Base-by-base conservation (phyloP, 1,284 basidiomycete genomes). In the Rhodotorula sp. region DNA sequence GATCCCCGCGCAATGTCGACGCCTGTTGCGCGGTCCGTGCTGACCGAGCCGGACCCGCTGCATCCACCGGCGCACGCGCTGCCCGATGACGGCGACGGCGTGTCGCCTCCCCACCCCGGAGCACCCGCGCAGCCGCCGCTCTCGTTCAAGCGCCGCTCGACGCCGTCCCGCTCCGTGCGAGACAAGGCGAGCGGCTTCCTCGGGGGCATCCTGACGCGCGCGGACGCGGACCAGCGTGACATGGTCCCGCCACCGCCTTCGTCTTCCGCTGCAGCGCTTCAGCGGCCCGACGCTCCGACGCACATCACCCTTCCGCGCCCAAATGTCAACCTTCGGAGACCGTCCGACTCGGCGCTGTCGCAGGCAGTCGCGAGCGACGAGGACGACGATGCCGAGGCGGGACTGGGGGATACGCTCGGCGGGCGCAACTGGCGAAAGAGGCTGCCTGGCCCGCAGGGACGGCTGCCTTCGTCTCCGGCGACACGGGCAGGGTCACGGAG, bases 71-170 rank as follows among this genome's bases (percentile, higher is more conserved):
- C 55, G 14, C 34, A 13, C n/a, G 17, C 23, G 23, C 12, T 13
- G 23, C 14, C 23, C 48, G 48, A 19, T 19, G 25, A 10, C 14
- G 10, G 12, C 42, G 61, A 63, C 44, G 5, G 4, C 25, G 3
- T 9, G 16, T 52, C 64, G 7, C 25, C 49, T 17, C 56, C 23
- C 34, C 64, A 54, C 53, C 34, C 46, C 42, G 9, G 25, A 16
- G 17, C 45, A 7, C 27, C 68, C 17, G 49, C 46, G 21, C 34
- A 34, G 34, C 25, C 67, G 21, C 73, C 73, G 10, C 46, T 74
- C 49, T 70, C 70, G 16, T 74, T 74, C 70, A 74, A 74, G 53
- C 67, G 70, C 23, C 27, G 70, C 42, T 64, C 34, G 34, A 34
- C 68, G 12, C 52, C 48, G 41, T 17, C 46, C 16, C 34, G 48